These are phyloP conservation scores for Phaffia australis DNA, from an alignment of 768 basidiomycete species.

Conservation along the genomic window DNA sequence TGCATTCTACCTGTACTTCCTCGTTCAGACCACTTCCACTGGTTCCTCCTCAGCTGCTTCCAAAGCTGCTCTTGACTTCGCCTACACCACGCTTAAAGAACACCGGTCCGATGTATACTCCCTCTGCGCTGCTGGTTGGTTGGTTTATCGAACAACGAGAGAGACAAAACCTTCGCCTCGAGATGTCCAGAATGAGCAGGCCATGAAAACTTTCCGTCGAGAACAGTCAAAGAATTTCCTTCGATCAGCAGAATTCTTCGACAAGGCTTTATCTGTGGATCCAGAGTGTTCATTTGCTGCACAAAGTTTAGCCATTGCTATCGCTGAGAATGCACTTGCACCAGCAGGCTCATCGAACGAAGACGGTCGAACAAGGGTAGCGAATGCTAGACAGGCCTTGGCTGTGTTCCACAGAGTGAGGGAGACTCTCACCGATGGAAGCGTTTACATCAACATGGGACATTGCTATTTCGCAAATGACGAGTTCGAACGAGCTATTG, in stretches of 20 bases:
- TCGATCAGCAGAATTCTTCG: constrained; percentile 79
- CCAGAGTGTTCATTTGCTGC: constrained; percentile 83
- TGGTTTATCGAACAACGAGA: constrained; percentile 72
- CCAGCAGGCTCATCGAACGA: constrained; percentile 39
- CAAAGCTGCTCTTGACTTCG: constrained; percentile 73
- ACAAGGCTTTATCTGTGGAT: constrained; percentile 76
- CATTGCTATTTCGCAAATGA: constrained; percentile 88
- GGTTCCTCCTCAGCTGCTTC: constrained; percentile 47
- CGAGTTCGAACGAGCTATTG: constrained; percentile 90
- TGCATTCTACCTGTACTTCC: constrained; percentile 86
- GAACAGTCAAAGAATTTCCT: constrained; percentile 70
- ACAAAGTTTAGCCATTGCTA: constrained; percentile 85
- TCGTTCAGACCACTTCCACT: constrained; percentile 42
- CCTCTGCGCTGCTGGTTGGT: constrained; percentile 76
- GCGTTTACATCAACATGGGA: constrained; percentile 90
- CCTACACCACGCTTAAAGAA: constrained; percentile 76
- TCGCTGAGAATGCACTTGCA: constrained; percentile 82
- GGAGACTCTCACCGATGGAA: constrained; percentile 69
- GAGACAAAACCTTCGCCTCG: constrained; percentile 48
- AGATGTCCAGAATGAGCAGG: constrained; percentile 34
- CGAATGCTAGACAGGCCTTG: constrained; percentile 72
- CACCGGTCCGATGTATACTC: constrained; percentile 80
- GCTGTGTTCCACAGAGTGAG: constrained; percentile 82
- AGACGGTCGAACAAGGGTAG: constrained; percentile 18
- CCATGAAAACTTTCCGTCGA: constrained; percentile 38